These are phyloP conservation scores for Amylocarpus encephaloides DNA, from an alignment of 2,329 filamentous ascomycete genomes.

Conservation along the genomic window DNA sequence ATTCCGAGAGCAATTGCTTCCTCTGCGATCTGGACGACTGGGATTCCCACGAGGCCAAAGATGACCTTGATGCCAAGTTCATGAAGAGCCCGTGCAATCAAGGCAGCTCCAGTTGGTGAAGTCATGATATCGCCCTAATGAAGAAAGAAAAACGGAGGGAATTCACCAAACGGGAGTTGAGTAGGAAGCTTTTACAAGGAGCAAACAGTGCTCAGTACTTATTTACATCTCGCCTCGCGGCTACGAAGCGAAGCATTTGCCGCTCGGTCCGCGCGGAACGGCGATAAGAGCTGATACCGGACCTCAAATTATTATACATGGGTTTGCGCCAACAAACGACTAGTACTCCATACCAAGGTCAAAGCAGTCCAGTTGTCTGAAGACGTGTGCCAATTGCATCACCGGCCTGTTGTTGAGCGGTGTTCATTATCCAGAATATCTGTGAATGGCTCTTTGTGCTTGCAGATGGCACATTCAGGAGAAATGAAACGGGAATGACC, in stretches of 20 bases:
- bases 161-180: no score
- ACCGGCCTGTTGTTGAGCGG: background rate
- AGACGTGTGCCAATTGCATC: slow-evolving; percentile 9
- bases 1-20: slow-evolving; percentile 50
- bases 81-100: slow-evolving; percentile 26
- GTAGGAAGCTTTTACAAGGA: no score
- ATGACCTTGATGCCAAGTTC: slow-evolving; percentile 28
- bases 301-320: background rate
- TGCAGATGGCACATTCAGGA: background rate
- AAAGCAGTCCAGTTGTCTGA: background rate
- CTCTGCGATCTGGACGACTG: slow-evolving; percentile 49
- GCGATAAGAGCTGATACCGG: background rate
- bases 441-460: slow-evolving; percentile 1
- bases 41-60: slow-evolving; percentile 28
- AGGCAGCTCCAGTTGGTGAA: slow-evolving; percentile 19
- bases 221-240: no score
- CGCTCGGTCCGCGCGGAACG: no score
- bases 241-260: no score
- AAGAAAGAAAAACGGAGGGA: no score
- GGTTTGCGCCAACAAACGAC: background rate
- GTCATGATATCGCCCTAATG: slow-evolving; percentile 7
- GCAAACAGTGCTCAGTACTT: no score
- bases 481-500: slow-evolving; percentile 16
- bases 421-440: background rate
- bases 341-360: no score